A percentile compares a stretch with the other conserved stretches of the same genome.
Conservation (phyloP, 2,329 filamentous ascomycete genomes). For the Fusarium drepaniforme region DNA sequence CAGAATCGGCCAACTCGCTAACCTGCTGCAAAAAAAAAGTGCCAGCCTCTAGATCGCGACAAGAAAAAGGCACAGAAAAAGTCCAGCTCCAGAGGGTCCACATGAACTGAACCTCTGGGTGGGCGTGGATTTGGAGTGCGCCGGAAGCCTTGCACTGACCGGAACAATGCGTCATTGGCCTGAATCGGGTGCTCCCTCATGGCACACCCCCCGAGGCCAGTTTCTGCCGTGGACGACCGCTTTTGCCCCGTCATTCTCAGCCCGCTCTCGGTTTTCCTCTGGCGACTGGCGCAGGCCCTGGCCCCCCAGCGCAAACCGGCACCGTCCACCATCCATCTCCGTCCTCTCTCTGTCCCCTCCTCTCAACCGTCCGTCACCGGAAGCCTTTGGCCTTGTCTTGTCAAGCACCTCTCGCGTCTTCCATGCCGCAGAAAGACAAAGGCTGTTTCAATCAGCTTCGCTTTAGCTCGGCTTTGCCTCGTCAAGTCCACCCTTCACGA, state of each 20-base stretch:
- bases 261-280: conserved; percentile 45
- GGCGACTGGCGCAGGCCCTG: conserved; percentile 23
- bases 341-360: conserved; percentile 28
- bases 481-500: conserved; percentile 5
- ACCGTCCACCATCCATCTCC: conserved; percentile 31
- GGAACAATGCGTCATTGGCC: conserved; percentile 50
- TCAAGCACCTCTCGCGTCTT: conserved; percentile 11
- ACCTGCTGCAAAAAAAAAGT: conserved; percentile 27
- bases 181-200: conserved; percentile 34
- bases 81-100: conserved; percentile 35
- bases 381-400: conserved; percentile 4
- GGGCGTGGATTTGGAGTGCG: conserved; percentile 4
- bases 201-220: conserved; percentile 32
- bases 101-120: conserved; percentile 26
- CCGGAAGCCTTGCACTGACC: conserved; percentile 37
- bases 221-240: conserved; percentile 50
- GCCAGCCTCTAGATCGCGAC: conserved; percentile 27
- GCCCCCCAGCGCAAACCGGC: conserved; percentile 43
- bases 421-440: conserved; percentile 21
- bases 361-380: conserved; percentile 14
- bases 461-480: conserved; percentile 1
- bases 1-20: conserved; percentile 16
- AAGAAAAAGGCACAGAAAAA: conserved; percentile 44
- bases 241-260: conserved; percentile 46
- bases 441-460: conserved; percentile 16